phyloP scores from a whole-genome alignment of 1,284 basidiomycete species.

The Xerocomus cyaneibrunnescens region DNA sequence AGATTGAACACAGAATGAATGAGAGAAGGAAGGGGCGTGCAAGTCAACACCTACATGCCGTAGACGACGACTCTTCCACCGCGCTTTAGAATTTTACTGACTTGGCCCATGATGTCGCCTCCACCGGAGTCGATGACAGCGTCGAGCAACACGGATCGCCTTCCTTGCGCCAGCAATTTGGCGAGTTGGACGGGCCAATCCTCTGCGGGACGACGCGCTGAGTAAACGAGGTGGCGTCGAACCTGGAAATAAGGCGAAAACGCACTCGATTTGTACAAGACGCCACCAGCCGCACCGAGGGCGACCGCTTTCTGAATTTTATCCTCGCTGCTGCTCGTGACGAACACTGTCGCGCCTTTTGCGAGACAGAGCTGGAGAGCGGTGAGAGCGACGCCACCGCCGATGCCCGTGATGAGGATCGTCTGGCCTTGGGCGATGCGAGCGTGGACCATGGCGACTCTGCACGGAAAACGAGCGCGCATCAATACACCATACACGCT shows the following conservation, averaged over 20 bases:
- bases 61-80: slow-evolving; percentile 78
- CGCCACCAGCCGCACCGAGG: slow-evolving; percentile 78
- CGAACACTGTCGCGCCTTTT: slow-evolving; percentile 76
- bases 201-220: slow-evolving; percentile 37
- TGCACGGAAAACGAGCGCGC: slow-evolving; percentile 28
- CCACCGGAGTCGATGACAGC: slow-evolving; percentile 83
- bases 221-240: background rate
- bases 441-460: slow-evolving; percentile 72
- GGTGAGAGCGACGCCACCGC: slow-evolving; percentile 80
- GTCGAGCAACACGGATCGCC: slow-evolving; percentile 46
- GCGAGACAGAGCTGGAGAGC: slow-evolving; percentile 79
- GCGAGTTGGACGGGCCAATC: slow-evolving; percentile 65
- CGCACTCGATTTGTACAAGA: slow-evolving; percentile 69
- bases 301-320: slow-evolving; percentile 69
- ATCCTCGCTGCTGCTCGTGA: slow-evolving; percentile 71
- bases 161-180: slow-evolving; percentile 44
- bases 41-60: slow-evolving; percentile 59
- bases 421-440: slow-evolving; percentile 64
- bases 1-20: slow-evolving; percentile 15
- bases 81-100: slow-evolving; percentile 57
- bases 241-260: slow-evolving; percentile 1
- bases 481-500: background rate
- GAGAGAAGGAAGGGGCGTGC: background rate
- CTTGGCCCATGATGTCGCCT: slow-evolving; percentile 67
- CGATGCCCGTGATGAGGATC: slow-evolving; percentile 77